Conservation (phyloP, 345 rosid species). For the Noccaea bulbosa region DNA sequence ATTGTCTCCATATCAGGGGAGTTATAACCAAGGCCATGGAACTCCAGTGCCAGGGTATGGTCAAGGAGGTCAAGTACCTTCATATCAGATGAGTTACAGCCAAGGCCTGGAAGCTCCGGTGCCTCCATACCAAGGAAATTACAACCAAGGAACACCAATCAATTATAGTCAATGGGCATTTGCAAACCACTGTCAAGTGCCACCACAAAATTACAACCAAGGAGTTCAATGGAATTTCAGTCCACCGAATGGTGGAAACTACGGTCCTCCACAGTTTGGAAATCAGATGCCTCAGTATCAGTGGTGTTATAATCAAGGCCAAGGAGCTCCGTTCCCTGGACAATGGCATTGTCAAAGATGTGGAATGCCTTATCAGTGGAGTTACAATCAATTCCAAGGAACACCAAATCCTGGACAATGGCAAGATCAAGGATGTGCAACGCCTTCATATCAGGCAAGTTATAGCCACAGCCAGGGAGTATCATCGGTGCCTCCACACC, state of each 20-base stretch:
- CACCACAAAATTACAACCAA: constrained; percentile 46
- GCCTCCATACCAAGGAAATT: constrained; percentile 42
- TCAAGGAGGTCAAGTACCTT: constrained; percentile 44
- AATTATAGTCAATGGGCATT: constrained; percentile 46
- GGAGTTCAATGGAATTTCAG: constrained; percentile 45
- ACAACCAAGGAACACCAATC: constrained; percentile 44
- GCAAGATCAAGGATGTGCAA: constrained; percentile 35
- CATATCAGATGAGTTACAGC: constrained; percentile 48
- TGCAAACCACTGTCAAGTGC: constrained; percentile 43
- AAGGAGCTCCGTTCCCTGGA: constrained; percentile 27
- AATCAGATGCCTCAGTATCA: constrained; percentile 31
- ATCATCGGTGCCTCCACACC: constrained; percentile 40
- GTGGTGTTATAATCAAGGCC: constrained; percentile 31
- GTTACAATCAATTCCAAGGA: constrained; percentile 39
- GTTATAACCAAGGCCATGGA: constrained; percentile 40
- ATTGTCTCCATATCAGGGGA: constrained; percentile 41
- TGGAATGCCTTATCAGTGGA: constrained; percentile 41
- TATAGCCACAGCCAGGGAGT: constrained; percentile 53
- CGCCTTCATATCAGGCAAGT: constrained; percentile 46
- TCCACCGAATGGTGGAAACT: constrained; percentile 30
- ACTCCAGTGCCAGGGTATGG: background rate
- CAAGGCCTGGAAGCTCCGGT: constrained; percentile 51
- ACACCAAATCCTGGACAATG: constrained; percentile 35
- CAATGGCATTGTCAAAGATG: constrained; percentile 44
- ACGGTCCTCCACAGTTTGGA: constrained; percentile 33